Evolutionary conservation across 2,329 filamentous ascomycete genomes (phyloP).

Genomic region (Diplodia mutila): DNA sequence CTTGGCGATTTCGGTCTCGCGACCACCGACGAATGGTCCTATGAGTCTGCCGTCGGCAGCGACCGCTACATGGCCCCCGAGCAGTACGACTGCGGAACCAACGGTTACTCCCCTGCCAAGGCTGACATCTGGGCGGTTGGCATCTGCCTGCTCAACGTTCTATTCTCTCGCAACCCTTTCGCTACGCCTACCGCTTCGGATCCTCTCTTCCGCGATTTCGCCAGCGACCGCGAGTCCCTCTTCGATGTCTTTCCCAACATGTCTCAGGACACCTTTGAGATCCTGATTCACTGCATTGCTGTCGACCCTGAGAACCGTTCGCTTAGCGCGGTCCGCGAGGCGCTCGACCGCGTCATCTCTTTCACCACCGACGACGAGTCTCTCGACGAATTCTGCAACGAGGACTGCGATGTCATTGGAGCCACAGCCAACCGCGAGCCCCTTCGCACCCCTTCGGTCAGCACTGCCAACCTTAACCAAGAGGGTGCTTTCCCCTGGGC

Average conservation of each 20-base stretch:
- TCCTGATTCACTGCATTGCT: conserved; percentile 87
- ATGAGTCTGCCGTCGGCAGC: conserved; percentile 91
- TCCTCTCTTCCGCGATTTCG: conserved; percentile 90
- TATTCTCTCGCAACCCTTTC: conserved; percentile 97
- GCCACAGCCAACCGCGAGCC: conserved; percentile 90
- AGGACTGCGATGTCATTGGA: conserved; percentile 73
- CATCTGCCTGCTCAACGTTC: conserved; percentile 92
- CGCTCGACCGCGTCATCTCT: conserved; percentile 77
- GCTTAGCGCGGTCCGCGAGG: conserved; percentile 74
- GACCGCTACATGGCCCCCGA: conserved; percentile 99
- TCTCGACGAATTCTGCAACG: conserved; percentile 88
- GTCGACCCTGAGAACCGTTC: conserved; percentile 90
- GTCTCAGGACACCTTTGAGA: conserved; percentile 97
- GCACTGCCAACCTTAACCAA: conserved; percentile 78
- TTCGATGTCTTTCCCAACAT: conserved; percentile 99
- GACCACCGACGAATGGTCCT: conserved; percentile 86
- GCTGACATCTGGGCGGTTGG: conserved; percentile 98
- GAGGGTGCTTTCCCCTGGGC: conserved; percentile 90
- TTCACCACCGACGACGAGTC: conserved; percentile 94
- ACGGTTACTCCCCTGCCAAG: conserved; percentile 88
- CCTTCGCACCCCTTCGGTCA: conserved; percentile 91
- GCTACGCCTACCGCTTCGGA: conserved; percentile 88
- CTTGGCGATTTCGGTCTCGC: conserved; percentile 95
- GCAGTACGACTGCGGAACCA: conserved; percentile 87
- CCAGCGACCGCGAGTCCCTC: conserved; percentile 88